These are phyloP conservation scores for Calocera viscosa DNA, from an alignment of 768 basidiomycete species.

Conservation along the genomic window DNA sequence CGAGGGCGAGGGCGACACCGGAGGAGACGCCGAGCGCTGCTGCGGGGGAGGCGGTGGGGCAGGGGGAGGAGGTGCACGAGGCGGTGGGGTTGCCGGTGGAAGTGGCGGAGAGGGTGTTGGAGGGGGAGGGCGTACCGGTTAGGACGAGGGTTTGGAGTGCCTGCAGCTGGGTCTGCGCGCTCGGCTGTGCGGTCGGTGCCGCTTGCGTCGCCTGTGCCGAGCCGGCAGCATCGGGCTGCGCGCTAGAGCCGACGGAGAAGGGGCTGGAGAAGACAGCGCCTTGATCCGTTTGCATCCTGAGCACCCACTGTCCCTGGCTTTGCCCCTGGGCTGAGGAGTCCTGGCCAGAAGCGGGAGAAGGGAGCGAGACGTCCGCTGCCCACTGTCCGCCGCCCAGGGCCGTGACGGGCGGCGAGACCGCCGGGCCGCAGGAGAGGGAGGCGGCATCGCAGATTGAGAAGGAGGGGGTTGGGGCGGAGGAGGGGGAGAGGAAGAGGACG, in stretches of 20 bases:
- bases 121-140: neutral
- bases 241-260: neutral
- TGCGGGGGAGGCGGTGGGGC: neutral
- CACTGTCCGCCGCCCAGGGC: neutral
- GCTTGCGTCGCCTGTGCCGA: neutral
- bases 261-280: neutral
- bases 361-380: constrained; percentile 4
- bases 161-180: neutral
- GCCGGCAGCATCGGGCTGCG: too few species aligned
- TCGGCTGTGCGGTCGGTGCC: neutral
- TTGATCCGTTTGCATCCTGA: constrained; percentile 3
- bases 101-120: neutral
- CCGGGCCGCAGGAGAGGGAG: neutral
- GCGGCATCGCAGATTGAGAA: constrained; percentile 1
- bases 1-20: neutral
- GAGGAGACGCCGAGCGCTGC: neutral
- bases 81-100: neutral
- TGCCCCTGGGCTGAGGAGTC: neutral
- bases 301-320: constrained; percentile 6
- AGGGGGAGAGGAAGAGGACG: neutral
- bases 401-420: neutral
- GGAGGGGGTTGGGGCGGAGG: neutral
- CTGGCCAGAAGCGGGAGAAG: neutral
- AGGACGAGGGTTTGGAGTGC: neutral
- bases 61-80: neutral